Evolutionary conservation across 441 rosid genomes (phyloP).

Genomic region (Daphne laureola): DNA sequence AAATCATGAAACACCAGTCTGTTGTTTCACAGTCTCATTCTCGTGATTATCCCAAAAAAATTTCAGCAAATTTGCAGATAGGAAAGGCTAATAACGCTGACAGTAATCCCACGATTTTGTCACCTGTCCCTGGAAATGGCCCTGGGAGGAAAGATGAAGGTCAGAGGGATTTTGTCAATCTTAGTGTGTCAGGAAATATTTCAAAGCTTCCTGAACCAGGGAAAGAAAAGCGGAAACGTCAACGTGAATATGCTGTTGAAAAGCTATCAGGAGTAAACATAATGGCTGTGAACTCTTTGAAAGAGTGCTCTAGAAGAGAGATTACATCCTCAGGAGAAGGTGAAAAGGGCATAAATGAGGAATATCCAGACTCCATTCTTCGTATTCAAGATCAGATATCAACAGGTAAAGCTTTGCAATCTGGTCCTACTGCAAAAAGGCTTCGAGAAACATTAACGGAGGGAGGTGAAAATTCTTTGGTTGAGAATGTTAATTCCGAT

Average conservation of each 20-base stretch:
- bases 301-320: neutral
- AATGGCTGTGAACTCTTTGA: no score
- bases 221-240: no score
- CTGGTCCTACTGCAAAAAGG: conserved; percentile 20
- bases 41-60: conserved; percentile 5
- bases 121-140: neutral
- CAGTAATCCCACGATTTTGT: neutral
- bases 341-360: conserved; percentile 10
- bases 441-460: conserved; percentile 13
- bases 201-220: no score
- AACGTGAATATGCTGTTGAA: no score
- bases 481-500: conserved; percentile 12
- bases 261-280: no score
- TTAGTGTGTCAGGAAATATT: no score
- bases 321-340: conserved; percentile 8
- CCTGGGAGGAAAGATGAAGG: neutral
- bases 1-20: conserved; percentile 10
- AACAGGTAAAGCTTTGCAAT: conserved; percentile 15
- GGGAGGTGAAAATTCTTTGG: conserved; percentile 10
- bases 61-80: conserved; percentile 10
- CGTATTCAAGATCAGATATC: conserved; percentile 6
- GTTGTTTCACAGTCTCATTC: conserved; percentile 6
- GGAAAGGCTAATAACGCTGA: conserved; percentile 7
- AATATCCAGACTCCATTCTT: conserved; percentile 6
- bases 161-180: no score